phyloP scores from a whole-genome alignment of 2,329 filamentous ascomycete genomes.

The Penicillium sp. region DNA sequence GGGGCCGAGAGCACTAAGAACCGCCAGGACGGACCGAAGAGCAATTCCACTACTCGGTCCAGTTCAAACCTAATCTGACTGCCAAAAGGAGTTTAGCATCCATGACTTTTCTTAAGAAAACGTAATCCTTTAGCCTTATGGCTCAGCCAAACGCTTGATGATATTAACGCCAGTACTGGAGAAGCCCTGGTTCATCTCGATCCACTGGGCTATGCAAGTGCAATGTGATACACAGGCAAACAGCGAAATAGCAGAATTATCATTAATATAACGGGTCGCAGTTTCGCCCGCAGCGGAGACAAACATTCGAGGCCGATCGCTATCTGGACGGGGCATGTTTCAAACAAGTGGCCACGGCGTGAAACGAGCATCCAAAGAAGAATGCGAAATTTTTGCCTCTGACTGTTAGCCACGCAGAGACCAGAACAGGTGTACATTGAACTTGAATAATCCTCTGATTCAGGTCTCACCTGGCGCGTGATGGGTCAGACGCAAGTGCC shows the following conservation, averaged over 20 bases:
- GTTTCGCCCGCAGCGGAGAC: conserved; percentile 1
- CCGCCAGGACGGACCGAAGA: neutral
- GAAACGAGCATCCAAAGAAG: neutral
- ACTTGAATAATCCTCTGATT: conserved; percentile 9
- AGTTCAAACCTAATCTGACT: conserved; percentile 1
- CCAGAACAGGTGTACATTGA: neutral
- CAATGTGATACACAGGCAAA: conserved; percentile 4
- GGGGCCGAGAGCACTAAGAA: neutral
- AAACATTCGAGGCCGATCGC: conserved; percentile 7
- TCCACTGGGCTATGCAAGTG: neutral
- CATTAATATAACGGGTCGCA: neutral
- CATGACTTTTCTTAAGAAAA: neutral
- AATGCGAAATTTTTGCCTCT: conserved; percentile 1
- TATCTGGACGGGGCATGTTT: conserved; percentile 3
- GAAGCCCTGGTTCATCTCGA: neutral
- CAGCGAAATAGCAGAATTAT: neutral
- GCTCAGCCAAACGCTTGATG: conserved; percentile 5
- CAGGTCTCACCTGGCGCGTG: conserved; percentile 28
- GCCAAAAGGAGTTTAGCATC: neutral
- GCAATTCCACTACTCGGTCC: conserved; percentile 4
- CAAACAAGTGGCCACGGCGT: conserved; percentile 4
- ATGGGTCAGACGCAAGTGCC: conserved; percentile 27
- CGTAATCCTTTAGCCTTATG: neutral
- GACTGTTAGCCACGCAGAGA: conserved; percentile 1
- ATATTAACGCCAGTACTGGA: neutral